Base-by-base conservation (phyloP, 2,329 filamentous ascomycete species). In the Aspergillus thermomutatus region DNA sequence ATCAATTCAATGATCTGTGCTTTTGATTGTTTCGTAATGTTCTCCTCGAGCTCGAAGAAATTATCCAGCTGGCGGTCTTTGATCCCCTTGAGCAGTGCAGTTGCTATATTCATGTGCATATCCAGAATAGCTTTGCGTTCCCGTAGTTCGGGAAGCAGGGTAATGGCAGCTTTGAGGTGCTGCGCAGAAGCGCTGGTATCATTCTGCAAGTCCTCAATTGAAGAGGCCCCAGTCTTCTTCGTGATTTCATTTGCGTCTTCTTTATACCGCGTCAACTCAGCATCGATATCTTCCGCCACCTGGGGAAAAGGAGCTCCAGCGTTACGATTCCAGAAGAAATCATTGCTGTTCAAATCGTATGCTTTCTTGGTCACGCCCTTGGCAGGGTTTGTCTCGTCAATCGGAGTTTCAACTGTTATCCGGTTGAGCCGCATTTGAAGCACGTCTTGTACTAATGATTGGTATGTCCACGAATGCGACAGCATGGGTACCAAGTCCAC, bases 81-180 rank as follows among this genome's bases (percentile, higher is more conserved):
- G 74, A 97, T 96, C 1, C 92, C 92, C 66, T 87, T 85, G 55
- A 88, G 75, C 9, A 89, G 72, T 1, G 91, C 90, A 1, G 92
- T 93, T 3, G 95, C 82, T 57, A 97, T 96, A 71, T 96, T 97
- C 94, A 99, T 99, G 73, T 99, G 94, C 90, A 97, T 97, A 71
- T 97, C 94, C 4, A 99, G 83, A 21, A 88, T 84, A n/a, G 88
- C 87, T 72, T 99, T 99, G 57, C 94, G 87, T 74, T 97, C 94
- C 61, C 92, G 83, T 63, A 99, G 81, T 73, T 97, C 93, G 0
- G 94, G 95, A 14, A 99, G 80, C 23, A 96, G 79, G 0, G 93
- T 96, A 66, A 99, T 96, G 11, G 93, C 95, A 3, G 92, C 91
- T 76, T 97, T 99, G 48, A 99, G 83, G 72, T 99, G 94, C 67